A percentile compares a stretch with the other conserved stretches of the same genome.
Conservation (phyloP, 805 yeast genomes). For the Priceomyces melissophilus region DNA sequence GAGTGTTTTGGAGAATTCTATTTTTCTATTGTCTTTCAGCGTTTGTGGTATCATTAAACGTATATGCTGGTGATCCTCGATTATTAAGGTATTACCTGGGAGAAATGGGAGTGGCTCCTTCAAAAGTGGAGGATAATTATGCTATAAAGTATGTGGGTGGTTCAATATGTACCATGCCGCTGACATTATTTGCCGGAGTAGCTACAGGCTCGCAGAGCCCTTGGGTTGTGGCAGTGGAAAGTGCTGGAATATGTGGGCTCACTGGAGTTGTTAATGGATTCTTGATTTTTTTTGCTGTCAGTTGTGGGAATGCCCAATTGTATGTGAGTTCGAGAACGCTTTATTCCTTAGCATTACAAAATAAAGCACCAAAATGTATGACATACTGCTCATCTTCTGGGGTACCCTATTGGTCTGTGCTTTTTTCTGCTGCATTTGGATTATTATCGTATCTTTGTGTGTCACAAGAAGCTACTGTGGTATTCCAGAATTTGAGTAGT, state of each 20-base stretch:
- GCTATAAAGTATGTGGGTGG: constrained; percentile 38
- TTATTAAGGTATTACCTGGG: constrained; percentile 52
- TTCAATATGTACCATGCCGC: constrained; percentile 23
- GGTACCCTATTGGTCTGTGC: constrained; percentile 69
- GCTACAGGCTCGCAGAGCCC: constrained; percentile 44
- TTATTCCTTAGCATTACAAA: constrained; percentile 42
- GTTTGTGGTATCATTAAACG: constrained; percentile 65
- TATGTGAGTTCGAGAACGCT: constrained; percentile 42
- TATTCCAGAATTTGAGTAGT: constrained; percentile 64
- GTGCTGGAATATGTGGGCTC: constrained; percentile 33
- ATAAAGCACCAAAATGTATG: constrained; percentile 61
- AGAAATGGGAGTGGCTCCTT: constrained; percentile 22
- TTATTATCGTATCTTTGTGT: constrained; percentile 59
- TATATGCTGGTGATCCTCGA: constrained; percentile 77
- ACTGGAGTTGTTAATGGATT: constrained; percentile 42
- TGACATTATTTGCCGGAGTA: constrained; percentile 28
- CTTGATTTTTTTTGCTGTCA: constrained; percentile 44
- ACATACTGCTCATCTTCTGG: constrained; percentile 60
- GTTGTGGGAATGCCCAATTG: constrained; percentile 44
- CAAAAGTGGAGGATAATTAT: constrained; percentile 18
- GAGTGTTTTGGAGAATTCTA: constrained; percentile 69
- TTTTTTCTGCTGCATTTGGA: constrained; percentile 61
- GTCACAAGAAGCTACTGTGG: constrained; percentile 52
- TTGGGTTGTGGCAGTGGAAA: constrained; percentile 43
- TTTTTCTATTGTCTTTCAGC: constrained; percentile 64